Evolutionary conservation across 257 asterid genomes (phyloP), one percentile per base, ranked within the genome.

Genomic region (Nemophila menziesii): DNA sequence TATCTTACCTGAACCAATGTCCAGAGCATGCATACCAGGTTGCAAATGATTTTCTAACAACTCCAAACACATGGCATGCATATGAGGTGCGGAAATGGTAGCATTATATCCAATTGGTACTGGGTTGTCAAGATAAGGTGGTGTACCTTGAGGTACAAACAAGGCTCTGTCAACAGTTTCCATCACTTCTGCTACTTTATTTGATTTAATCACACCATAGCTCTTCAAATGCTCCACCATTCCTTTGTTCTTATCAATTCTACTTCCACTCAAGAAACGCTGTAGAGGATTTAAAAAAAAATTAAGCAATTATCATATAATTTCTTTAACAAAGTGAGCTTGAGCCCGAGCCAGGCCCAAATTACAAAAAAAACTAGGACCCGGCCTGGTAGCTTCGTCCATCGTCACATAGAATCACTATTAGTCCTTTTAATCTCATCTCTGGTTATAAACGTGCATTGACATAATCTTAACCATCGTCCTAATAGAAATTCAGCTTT

Each of bases 31-130:
- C 97, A 80, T 89, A 51, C 95, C 97, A n/a, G 90, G 93, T 78
- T 76, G 78, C 84, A 83, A 66, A 66, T 86, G 73, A 27, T 75
- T 57, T 66, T 80, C 90, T 80, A 89, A 52, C 72, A 83, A 64
- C 38, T 83, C 84, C 18, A 84, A 93, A 72, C 97, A 87, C 79
- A 72, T 73, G 8, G 92, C 93, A 68, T 87, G 97, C 97, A 87
- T 87, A 59, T 87, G 97, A 43, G 97, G 95, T 3, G 97, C 97
- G 37, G 97, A 87, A 51, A 87, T 87, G 20, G 97, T 87, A 36
- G 81, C 95, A 58, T 87, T 87, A 47, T 77, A 73, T 44, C 95
- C 97, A 49, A 87, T 83, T 54, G 67, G 80, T 82, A 80, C 52
- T 3, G 97, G 97, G 55, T 69, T 74, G 49, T 83, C 97, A 29